Base-by-base conservation (phyloP, 2,329 filamentous ascomycete genomes). In the Ceratocystis papillata region DNA sequence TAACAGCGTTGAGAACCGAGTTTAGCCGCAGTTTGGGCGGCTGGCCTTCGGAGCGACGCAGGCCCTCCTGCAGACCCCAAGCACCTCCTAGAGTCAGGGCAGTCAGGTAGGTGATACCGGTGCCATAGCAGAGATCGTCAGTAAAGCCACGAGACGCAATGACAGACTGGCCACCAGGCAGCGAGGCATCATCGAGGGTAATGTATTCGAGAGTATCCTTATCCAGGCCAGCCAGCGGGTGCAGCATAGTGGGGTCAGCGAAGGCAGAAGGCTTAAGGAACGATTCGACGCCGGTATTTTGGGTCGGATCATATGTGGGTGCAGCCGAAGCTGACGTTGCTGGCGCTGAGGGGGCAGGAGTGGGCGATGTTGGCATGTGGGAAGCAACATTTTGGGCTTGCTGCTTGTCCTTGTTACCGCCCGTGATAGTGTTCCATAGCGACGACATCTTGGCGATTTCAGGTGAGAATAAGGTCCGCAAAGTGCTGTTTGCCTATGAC, bases 61-160 rank as follows among this genome's bases (percentile, higher is more conserved):
- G 78, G 10, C 94, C 94, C 77, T 99, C 94, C 70, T 89, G 87
- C 71, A 99, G 76, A 69, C 94, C 94, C 93, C 93, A 97, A 67
- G 85, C 87, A 70, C 94, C 94, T 76, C 94, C 94, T 70, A 95
- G 75, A 50, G 87, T 83, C 72, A 99, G 80, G 5, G 89, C 94
- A n/a, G 89, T 80, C 68, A 99, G 81, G 75, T 99, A 99, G 74
- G 91, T 96, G 69, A 93, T 87, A 72, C 94, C 94, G 25, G 94
- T 95, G 73, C 95, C 94, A 76, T 99, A 99, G 79, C 94, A 97
- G 68, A 99, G 84, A 76, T 99, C 94, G 75, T 99, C 94, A 68
- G 92, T 96, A 86, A 96, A 99, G 75, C 94, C 94, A 75, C 94
- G 87, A 66, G 92, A 96, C 55, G 95, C 94, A 65, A 99, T 83